Percentiles rank a stretch among this genome's conserved stretches.
Evolutionary conservation across 331 rosid genomes (phyloP).

Genomic region (Malus hybrid): DNA sequence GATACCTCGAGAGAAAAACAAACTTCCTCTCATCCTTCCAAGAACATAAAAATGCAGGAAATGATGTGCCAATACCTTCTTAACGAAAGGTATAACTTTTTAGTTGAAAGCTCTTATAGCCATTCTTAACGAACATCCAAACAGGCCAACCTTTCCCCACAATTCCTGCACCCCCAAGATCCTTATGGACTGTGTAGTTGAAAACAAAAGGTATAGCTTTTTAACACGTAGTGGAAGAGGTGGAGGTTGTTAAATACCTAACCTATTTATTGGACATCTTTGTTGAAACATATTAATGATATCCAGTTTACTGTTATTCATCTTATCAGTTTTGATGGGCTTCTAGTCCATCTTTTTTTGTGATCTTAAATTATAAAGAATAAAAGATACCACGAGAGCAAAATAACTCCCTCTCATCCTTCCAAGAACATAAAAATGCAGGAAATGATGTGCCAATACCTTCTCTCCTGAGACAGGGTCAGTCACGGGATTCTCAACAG

Average conservation of each 20-base stretch:
- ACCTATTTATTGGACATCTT: not conserved
- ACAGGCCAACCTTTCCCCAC: not conserved
- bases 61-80: slow-evolving; percentile 22
- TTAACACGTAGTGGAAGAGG: not conserved
- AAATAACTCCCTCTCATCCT: not conserved
- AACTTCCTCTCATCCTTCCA: not conserved
- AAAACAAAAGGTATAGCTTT: not conserved
- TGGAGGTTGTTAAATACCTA: not conserved
- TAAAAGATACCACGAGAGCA: not conserved
- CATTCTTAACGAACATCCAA: no score
- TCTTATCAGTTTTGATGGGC: not conserved
- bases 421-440: not conserved
- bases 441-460: slow-evolving; percentile 10
- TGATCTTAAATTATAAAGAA: not conserved
- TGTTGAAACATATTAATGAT: not conserved
- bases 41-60: not conserved
- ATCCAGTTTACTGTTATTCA: not conserved
- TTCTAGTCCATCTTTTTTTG: not conserved
- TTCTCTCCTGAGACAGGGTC: slow-evolving; percentile 54
- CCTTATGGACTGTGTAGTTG: not conserved
- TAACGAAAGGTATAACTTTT: no score
- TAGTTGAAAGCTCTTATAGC: no score
- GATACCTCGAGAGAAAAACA: not conserved
- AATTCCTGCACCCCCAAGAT: not conserved
- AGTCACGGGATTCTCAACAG: slow-evolving; percentile 36